Evolutionary conservation across 2,329 filamentous ascomycete genomes (phyloP).

Genomic region (Grosmannia huntii): DNA sequence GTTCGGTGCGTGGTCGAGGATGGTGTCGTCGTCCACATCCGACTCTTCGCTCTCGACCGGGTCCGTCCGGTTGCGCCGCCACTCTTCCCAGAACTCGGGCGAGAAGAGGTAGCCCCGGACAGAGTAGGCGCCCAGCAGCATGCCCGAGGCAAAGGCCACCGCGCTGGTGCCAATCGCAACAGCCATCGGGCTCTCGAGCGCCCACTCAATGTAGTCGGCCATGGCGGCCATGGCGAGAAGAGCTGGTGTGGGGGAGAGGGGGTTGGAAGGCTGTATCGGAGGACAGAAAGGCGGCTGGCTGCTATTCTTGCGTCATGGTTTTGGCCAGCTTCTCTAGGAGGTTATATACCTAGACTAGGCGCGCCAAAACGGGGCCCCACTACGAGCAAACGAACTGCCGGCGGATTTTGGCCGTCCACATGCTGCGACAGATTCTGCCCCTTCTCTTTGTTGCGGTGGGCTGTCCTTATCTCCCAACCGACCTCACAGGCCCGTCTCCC

Average conservation of each 20-base stretch:
- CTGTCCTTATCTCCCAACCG: too few species aligned
- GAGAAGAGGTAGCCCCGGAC: conserved; percentile 47
- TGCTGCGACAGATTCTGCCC: too few species aligned
- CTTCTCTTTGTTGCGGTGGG: too few species aligned
- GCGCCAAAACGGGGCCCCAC: too few species aligned
- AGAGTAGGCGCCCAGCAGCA: conserved; percentile 70
- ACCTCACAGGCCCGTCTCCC: too few species aligned
- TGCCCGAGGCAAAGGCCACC: conserved; percentile 62
- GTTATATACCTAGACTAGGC: too few species aligned
- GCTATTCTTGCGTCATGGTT: background rate
- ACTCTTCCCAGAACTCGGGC: conserved; percentile 42
- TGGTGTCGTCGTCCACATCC: conserved; percentile 47
- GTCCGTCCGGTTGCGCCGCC: conserved; percentile 41
- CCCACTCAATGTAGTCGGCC: background rate
- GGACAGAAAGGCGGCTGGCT: background rate
- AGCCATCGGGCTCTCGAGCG: conserved; percentile 7
- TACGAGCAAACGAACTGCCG: too few species aligned
- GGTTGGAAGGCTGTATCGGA: background rate
- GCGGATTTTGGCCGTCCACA: too few species aligned
- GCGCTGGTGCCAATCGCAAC: conserved; percentile 63
- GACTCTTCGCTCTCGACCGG: conserved; percentile 58
- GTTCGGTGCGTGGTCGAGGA: conserved; percentile 55
- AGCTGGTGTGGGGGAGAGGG: background rate
- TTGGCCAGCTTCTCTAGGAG: too few species aligned
- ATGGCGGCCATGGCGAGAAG: conserved; percentile 2